Evolutionary conservation across 1,284 basidiomycete species (phyloP).

Genomic region (Ceratobasidium papillatum): DNA sequence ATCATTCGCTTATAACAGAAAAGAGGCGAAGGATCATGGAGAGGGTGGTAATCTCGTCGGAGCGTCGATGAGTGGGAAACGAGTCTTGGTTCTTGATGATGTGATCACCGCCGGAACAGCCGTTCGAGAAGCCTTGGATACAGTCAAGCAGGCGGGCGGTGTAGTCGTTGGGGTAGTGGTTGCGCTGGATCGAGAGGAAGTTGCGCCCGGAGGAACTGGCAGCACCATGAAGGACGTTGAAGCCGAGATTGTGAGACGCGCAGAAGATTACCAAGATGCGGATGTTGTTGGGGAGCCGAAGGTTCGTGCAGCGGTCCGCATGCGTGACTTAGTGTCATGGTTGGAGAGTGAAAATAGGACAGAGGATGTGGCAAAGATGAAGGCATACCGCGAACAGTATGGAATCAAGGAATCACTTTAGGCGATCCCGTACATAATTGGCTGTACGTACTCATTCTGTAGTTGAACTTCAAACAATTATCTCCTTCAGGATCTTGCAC

Average conservation of each 20-base stretch:
- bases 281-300: constrained; percentile 65
- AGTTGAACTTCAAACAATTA: too few relatives aligned
- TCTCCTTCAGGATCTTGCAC: too few relatives aligned
- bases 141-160: constrained; percentile 72
- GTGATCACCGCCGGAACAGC: constrained; percentile 98
- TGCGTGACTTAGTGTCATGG: constrained; percentile 88
- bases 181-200: constrained; percentile 89
- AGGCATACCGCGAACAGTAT: constrained; percentile 81
- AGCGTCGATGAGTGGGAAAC: constrained; percentile 77
- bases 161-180: constrained; percentile 91
- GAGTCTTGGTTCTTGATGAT: constrained; percentile 91
- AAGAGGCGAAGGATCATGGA: constrained; percentile 96
- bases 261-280: not conserved
- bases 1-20: constrained; percentile 91
- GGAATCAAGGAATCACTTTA: constrained; percentile 58
- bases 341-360: constrained; percentile 72
- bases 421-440: too few relatives aligned
- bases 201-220: constrained; percentile 40
- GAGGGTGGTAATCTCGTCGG: constrained; percentile 97
- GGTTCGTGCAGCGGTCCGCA: constrained; percentile 78
- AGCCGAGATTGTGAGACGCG: constrained; percentile 59
- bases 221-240: constrained; percentile 91
- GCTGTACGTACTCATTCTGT: too few relatives aligned
- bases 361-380: constrained; percentile 79
- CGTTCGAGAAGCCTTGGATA: constrained; percentile 80